phyloP scores from a whole-genome alignment of 2,329 filamentous ascomycete genomes.

The Paraphoma chrysanthemicola region DNA sequence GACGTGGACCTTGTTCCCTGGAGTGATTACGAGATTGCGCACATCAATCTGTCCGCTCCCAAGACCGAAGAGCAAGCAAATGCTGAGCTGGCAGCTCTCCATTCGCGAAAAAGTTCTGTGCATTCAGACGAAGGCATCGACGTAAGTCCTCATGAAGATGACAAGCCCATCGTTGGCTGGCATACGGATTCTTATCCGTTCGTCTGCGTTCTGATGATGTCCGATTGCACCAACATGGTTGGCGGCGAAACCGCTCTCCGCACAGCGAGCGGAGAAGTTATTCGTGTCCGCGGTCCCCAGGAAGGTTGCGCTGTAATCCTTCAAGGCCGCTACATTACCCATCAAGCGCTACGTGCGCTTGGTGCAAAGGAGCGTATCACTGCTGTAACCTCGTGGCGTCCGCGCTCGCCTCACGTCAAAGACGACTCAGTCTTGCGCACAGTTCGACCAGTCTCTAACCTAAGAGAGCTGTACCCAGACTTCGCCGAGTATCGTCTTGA shows the following conservation, averaged over 20 bases:
- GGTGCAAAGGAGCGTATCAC: conserved; percentile 68
- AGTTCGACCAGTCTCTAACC: conserved; percentile 64
- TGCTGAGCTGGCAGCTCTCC: conserved; percentile 51
- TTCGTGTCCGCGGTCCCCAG: conserved; percentile 66
- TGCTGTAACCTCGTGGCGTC: conserved; percentile 71
- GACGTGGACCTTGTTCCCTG: conserved; percentile 64
- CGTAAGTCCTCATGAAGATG: conserved; percentile 54
- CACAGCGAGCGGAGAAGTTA: conserved; percentile 59
- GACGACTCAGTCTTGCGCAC: conserved; percentile 69
- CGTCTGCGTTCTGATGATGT: conserved; percentile 74
- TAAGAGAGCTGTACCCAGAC: conserved; percentile 65
- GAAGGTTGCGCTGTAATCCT: conserved; percentile 70
- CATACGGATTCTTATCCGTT: conserved; percentile 72
- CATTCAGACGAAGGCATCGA: conserved; percentile 52
- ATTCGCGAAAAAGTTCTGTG: conserved; percentile 45
- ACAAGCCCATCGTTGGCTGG: conserved; percentile 66
- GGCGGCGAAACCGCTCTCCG: conserved; percentile 70
- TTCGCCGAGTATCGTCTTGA: conserved; percentile 69
- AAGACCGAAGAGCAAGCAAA: conserved; percentile 58
- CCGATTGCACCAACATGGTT: conserved; percentile 67
- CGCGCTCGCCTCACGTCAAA: conserved; percentile 59
- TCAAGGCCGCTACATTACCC: conserved; percentile 72
- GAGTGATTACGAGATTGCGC: conserved; percentile 65
- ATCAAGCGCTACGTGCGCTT: conserved; percentile 66
- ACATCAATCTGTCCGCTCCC: conserved; percentile 62